Evolutionary conservation across 225 moss, liverwort and hornwort species (phyloP), one percentile per base, ranked within the genome.

Genomic region (Pseudisothecium myosuroides): DNA sequence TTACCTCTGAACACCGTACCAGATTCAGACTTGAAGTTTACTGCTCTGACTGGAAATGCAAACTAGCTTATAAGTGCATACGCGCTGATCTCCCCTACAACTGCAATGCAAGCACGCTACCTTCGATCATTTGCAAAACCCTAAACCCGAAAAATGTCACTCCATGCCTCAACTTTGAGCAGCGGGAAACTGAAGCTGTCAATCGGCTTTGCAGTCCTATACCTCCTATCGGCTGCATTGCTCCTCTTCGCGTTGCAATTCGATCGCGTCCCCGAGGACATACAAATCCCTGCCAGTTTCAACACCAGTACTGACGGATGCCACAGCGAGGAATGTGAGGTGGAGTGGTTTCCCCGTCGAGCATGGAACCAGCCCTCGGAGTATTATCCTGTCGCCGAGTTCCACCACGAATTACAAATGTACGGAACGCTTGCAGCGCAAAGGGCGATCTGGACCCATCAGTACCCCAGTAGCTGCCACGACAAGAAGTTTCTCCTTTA

Each of bases 381-480:
- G 50, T 32, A 22, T 17, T 10, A 17, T 5, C 69, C 52, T 36
- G 52, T 45, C 4, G 49, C 63, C 14, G 76, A 28, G 22, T 28
- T 50, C 16, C 41, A 24, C 8, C 32, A 17, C 24, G 82, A 67
- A 45, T 27, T 7, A 14, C 74, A 86, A 28, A 84, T 90, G 80
- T 89, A 78, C 9, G 92, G 92, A 20, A 92, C 82, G 10, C 9
- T 91, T 16, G 87, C 60, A 8, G 79, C 84, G 58, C 92, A 92
- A 77, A 50, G 39, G 14, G 84, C 74, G 26, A 91, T 92, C 73
- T 91, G 87, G 90, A 67, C 13, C 15, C 90, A 89, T 23, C 92
- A 92, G 84, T 89, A 92, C 79, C 92, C 92, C 18, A 76, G 84
- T 29, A 84, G 65, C 22, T 92, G 90, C 87, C 47, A 75, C 2